A percentile compares a stretch with the other conserved stretches of the same genome.
These are phyloP conservation scores for Porosira glacialis DNA, from an alignment of 352 stramenopile species.

Conservation along the genomic window DNA sequence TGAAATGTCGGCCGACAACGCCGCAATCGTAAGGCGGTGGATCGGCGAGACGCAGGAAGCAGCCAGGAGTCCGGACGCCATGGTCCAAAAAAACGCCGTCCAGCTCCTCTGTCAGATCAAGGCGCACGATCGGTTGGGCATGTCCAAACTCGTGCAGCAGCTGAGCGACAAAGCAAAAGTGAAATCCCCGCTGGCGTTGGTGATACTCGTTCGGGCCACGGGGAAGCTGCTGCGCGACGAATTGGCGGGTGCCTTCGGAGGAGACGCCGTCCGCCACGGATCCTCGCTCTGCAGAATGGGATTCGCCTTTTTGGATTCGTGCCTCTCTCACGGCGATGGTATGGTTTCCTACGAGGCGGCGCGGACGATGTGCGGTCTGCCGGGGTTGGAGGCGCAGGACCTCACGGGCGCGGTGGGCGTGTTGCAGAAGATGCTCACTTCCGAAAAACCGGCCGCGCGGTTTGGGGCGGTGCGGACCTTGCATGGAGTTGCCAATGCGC, in stretches of 20 bases:
- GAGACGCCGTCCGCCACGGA: conserved; percentile 46
- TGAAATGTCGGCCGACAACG: conserved; percentile 82
- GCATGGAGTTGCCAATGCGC: conserved; percentile 81
- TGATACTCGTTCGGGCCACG: conserved; percentile 96
- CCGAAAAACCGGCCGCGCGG: conserved; percentile 89
- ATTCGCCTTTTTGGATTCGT: conserved; percentile 91
- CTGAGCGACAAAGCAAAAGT: conserved; percentile 82
- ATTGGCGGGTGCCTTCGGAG: conserved; percentile 27
- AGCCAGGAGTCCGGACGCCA: conserved; percentile 85
- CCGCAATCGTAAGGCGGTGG: conserved; percentile 82
- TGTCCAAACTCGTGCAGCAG: conserved; percentile 89
- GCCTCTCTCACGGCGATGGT: conserved; percentile 94
- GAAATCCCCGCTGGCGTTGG: conserved; percentile 90
- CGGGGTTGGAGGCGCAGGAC: conserved; percentile 88
- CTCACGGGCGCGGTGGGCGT: conserved; percentile 94
- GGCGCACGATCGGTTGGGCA: conserved; percentile 93
- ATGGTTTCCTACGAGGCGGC: conserved; percentile 99
- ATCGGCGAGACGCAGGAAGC: conserved; percentile 95
- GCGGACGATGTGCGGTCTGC: conserved; percentile 91
- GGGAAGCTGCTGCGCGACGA: conserved; percentile 79
- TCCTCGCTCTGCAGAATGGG: conserved; percentile 9
- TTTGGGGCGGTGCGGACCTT: conserved; percentile 97
- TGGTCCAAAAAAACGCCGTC: conserved; percentile 92
- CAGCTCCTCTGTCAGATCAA: conserved; percentile 98
- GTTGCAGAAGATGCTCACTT: conserved; percentile 91